Evolutionary conservation across 164 flowering plant species (phyloP).

Genomic region (Litsea cubeba): DNA sequence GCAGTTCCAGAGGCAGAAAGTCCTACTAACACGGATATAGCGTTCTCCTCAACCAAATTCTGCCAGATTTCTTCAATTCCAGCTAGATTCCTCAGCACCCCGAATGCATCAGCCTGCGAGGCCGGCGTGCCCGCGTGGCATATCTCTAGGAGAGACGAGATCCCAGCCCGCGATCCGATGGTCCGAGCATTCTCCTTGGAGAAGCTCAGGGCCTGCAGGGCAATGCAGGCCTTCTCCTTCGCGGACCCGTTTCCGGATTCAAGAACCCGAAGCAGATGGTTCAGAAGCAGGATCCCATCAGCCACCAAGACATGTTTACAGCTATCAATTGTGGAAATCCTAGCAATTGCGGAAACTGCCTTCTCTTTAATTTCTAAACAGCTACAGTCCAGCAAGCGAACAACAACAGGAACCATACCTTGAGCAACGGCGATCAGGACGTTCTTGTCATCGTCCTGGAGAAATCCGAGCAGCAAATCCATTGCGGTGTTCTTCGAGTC

Average conservation of each 20-base stretch:
- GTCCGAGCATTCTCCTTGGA: constrained; percentile 81
- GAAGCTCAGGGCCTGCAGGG: constrained; percentile 56
- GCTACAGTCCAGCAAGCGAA: constrained; percentile 56
- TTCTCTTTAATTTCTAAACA: constrained; percentile 63
- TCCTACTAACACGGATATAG: constrained; percentile 43
- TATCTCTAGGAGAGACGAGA: constrained; percentile 71
- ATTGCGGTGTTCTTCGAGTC: constrained; percentile 65
- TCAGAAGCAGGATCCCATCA: constrained; percentile 68
- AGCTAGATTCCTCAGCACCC: constrained; percentile 72
- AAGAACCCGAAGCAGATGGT: constrained; percentile 64
- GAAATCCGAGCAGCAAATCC: constrained; percentile 50
- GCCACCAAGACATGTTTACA: constrained; percentile 60
- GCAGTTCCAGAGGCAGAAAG: constrained; percentile 62
- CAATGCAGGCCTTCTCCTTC: constrained; percentile 70
- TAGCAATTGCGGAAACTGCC: constrained; percentile 61
- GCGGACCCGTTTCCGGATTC: constrained; percentile 84
- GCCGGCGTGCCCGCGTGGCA: constrained; percentile 71
- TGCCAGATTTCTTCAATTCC: constrained; percentile 47
- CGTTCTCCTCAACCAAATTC: constrained; percentile 71
- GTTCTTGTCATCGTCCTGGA: constrained; percentile 77
- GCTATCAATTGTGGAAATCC: constrained; percentile 66
- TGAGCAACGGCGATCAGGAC: constrained; percentile 81
- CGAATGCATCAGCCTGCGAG: constrained; percentile 75
- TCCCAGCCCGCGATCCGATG: constrained; percentile 72
- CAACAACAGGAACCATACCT: constrained; percentile 75